Evolutionary conservation across 768 basidiomycete genomes (phyloP).

Genomic region (Leucocoprinus leucothites): DNA sequence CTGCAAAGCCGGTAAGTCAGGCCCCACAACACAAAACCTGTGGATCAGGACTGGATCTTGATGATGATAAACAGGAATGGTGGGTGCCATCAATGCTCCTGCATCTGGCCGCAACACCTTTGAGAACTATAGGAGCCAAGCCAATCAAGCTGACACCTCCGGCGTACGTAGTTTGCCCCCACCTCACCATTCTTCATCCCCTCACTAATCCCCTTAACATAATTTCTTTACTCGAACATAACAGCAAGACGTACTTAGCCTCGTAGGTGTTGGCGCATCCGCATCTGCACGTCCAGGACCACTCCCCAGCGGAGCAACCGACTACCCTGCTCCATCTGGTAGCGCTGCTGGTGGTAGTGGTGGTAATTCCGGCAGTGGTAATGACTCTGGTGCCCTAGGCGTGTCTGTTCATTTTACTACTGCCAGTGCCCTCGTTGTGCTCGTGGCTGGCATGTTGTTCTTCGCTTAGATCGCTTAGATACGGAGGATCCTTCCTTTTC

Average conservation of each 20-base stretch:
- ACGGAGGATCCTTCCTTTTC: background rate
- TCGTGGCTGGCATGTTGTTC: slow-evolving; percentile 5
- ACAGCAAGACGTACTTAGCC: slow-evolving; percentile 38
- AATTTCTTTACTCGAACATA: background rate
- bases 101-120: slow-evolving; percentile 42
- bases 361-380: slow-evolving; percentile 20
- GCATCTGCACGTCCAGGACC: slow-evolving; percentile 43
- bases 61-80: slow-evolving; percentile 32
- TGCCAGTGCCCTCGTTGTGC: background rate
- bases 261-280: slow-evolving; percentile 45
- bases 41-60: background rate
- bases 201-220: background rate
- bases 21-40: background rate
- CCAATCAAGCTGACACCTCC: slow-evolving; percentile 28
- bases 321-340: slow-evolving; percentile 18
- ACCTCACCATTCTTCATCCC: background rate
- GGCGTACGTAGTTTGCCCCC: slow-evolving; percentile 26
- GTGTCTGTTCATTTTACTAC: background rate
- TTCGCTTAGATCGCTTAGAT: slow-evolving; percentile 6
- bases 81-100: slow-evolving; percentile 53
- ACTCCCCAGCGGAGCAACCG: slow-evolving; percentile 28
- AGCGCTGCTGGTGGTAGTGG: slow-evolving; percentile 2
- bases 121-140: slow-evolving; percentile 25
- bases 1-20: slow-evolving; percentile 31
- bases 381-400: slow-evolving; percentile 9